Percentiles rank a stretch among this genome's conserved stretches.
These are phyloP conservation scores for Mortierella claussenii DNA, from an alignment of 192 early-diverging fungal species.

Conservation along the genomic window DNA sequence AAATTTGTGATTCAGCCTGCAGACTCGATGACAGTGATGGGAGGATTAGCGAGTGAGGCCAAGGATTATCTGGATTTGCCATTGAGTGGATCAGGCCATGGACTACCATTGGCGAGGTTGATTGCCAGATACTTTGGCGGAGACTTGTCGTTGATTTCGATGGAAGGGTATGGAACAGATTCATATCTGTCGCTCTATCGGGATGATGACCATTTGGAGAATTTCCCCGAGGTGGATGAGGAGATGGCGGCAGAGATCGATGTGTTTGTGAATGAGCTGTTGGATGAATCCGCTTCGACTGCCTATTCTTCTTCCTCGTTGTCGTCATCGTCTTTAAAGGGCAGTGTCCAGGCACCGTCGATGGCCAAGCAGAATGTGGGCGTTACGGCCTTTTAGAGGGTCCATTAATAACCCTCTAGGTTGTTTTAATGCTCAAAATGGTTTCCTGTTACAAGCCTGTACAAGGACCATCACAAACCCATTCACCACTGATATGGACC, in stretches of 20 bases:
- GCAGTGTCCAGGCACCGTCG: too few species aligned
- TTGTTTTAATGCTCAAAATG: too few species aligned
- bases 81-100: conserved; percentile 28
- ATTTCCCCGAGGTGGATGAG: conserved; percentile 45
- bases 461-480: too few species aligned
- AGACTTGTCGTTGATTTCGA: conserved; percentile 69
- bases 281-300: too few species aligned
- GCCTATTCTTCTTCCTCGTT: too few species aligned
- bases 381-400: too few species aligned
- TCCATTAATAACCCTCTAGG: too few species aligned
- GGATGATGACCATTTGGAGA: conserved; percentile 50
- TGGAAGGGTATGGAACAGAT: conserved; percentile 75
- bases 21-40: conserved; percentile 49
- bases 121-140: conserved; percentile 75
- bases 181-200: conserved; percentile 60
- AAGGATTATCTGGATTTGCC: conserved; percentile 39
- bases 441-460: too few species aligned
- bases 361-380: too few species aligned
- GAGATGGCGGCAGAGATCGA: conserved; percentile 43
- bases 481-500: too few species aligned
- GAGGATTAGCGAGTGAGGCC: conserved; percentile 15
- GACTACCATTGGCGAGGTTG: conserved; percentile 64
- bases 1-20: conserved; percentile 4
- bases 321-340: too few species aligned
- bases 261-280: conserved; percentile 40